Percentiles rank a stretch among this genome's conserved stretches.
phyloP scores from a whole-genome alignment of 148 eudicot genomes.

The Dianthus caryophyllus region DNA sequence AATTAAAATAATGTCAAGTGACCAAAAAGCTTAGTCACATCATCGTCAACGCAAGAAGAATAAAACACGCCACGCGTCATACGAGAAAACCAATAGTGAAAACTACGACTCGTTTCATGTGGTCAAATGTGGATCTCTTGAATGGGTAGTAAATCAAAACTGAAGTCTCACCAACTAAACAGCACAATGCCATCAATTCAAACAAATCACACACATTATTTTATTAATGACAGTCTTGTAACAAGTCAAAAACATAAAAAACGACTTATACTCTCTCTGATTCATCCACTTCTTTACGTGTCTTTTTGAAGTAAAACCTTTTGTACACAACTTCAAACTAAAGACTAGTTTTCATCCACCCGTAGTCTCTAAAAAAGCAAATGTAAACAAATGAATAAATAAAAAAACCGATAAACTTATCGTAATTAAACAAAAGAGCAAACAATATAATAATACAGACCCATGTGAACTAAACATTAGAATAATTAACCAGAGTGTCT shows the following conservation, averaged over 20 bases:
- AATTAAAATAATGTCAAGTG: conserved; percentile 2
- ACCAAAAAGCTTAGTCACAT: conserved; percentile 3
- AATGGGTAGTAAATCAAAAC: conserved; percentile 22
- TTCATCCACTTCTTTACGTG: too few relatives aligned
- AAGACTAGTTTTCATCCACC: too few relatives aligned
- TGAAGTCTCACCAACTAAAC: conserved; percentile 36
- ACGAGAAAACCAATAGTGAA: conserved; percentile 17
- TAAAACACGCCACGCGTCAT: conserved; percentile 28
- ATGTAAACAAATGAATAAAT: too few relatives aligned
- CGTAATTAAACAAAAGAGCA: conserved; percentile 11
- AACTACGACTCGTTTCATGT: conserved; percentile 17
- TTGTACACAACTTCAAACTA: too few relatives aligned
- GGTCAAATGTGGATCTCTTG: conserved; percentile 52
- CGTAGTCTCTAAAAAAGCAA: too few relatives aligned
- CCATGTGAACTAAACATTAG: conserved; percentile 32
- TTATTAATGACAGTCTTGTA: conserved; percentile 14
- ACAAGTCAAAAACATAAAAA: conserved; percentile 21
- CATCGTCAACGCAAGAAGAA: conserved; percentile 19
- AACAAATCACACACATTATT: conserved; percentile 21
- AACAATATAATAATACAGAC: conserved; percentile 13
- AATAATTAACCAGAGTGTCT: conserved; percentile 28
- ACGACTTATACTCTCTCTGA: conserved; percentile 20
- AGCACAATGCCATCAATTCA: conserved; percentile 27
- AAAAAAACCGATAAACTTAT: too few relatives aligned
- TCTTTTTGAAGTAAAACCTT: too few relatives aligned